A percentile compares a stretch with the other conserved stretches of the same genome.
phyloP scores from a whole-genome alignment of 2,329 filamentous ascomycete species.

The Colletotrichum eremochloae region DNA sequence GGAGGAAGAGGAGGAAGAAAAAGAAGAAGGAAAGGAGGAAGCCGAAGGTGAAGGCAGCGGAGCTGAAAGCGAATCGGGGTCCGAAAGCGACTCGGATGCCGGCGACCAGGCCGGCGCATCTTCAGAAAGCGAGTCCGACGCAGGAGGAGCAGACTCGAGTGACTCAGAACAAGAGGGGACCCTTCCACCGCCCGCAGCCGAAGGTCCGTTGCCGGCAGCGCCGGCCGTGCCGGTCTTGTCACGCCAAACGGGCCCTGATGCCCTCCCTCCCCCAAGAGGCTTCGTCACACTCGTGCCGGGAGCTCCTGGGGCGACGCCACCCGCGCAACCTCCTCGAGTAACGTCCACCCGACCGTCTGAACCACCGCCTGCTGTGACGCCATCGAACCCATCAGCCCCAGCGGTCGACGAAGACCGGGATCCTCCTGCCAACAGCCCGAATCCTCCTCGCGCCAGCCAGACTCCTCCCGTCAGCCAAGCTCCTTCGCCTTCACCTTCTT shows the following conservation, averaged over 20 bases:
- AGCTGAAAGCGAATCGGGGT: constrained; percentile 15
- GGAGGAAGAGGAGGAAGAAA: not conserved
- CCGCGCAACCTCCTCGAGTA: constrained; percentile 6
- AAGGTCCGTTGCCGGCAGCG: not conserved
- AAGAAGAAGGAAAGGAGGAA: not conserved
- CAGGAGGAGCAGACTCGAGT: constrained; percentile 21
- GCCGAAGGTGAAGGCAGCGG: not conserved
- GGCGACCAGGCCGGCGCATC: not conserved
- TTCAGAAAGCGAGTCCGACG: constrained; percentile 12
- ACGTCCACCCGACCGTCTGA: not conserved
- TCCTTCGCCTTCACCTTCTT: not conserved
- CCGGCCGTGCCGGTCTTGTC: constrained; percentile 18
- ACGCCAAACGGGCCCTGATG: not conserved
- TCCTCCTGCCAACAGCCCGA: not conserved
- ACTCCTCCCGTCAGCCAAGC: not conserved
- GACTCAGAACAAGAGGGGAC: constrained; percentile 28
- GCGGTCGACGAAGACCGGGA: not conserved
- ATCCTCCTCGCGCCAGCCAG: not conserved
- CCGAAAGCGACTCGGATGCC: constrained; percentile 22
- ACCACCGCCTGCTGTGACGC: not conserved
- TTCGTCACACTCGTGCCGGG: constrained; percentile 37
- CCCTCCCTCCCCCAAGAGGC: constrained; percentile 17
- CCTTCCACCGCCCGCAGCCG: constrained; percentile 1
- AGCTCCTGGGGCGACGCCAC: constrained; percentile 10
- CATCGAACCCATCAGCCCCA: not conserved